A percentile compares a stretch with the other conserved stretches of the same genome.
These are phyloP conservation scores for Talaromyces funiculosus DNA, from an alignment of 2,329 filamentous ascomycete genomes.

Conservation along the genomic window DNA sequence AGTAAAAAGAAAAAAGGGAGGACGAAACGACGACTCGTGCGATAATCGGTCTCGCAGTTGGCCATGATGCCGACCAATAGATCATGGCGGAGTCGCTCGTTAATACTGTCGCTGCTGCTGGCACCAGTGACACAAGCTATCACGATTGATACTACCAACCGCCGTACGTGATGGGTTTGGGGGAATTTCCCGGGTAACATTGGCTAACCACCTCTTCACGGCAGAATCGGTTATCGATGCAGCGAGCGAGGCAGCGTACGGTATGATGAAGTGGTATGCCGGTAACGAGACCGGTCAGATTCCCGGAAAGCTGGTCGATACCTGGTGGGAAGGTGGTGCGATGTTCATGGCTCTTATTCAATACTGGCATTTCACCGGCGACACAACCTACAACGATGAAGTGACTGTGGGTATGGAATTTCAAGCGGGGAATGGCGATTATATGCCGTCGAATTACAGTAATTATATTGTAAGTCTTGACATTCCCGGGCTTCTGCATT, in stretches of 20 bases:
- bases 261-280: conserved; percentile 50
- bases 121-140: conserved; percentile 12
- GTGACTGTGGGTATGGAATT: conserved; percentile 32
- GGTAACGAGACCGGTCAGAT: conserved; percentile 44
- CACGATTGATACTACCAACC: not conserved
- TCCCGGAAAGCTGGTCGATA: conserved; percentile 46
- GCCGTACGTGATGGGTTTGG: not conserved
- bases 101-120: conserved; percentile 8
- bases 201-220: not conserved
- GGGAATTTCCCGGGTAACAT: not conserved
- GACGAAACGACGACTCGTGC: not conserved
- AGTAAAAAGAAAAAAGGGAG: not conserved
- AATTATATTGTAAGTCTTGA: conserved; percentile 10
- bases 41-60: not conserved
- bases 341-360: conserved; percentile 40
- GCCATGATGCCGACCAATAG: not conserved
- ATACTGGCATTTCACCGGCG: conserved; percentile 40
- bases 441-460: conserved; percentile 38
- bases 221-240: conserved; percentile 45
- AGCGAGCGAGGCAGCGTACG: conserved; percentile 40
- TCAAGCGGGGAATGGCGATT: conserved; percentile 36
- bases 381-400: conserved; percentile 35
- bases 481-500: not conserved
- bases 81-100: conserved; percentile 11
- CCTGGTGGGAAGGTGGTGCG: conserved; percentile 42